Evolutionary conservation across 2,329 filamentous ascomycete genomes (phyloP).

Genomic region (Epichloe baconii): DNA sequence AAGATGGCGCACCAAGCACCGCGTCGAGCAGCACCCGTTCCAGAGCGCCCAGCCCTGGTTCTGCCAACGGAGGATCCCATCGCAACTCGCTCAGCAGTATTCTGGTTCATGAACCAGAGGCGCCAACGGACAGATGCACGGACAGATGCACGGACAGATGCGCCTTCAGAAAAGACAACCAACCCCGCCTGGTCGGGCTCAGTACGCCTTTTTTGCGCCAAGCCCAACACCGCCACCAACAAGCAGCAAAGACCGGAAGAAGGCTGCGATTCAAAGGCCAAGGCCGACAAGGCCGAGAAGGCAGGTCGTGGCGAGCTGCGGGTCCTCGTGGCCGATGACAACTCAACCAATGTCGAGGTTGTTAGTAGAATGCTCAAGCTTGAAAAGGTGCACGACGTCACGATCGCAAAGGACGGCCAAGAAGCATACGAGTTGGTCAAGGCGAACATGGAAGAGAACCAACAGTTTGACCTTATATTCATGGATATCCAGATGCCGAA

Average conservation of each 20-base stretch:
- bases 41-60: slow-evolving; percentile 32
- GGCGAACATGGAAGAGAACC: slow-evolving; percentile 59
- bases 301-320: slow-evolving; percentile 48
- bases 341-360: slow-evolving; percentile 44
- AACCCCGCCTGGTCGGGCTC: slow-evolving; percentile 70
- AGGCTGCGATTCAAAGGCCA: slow-evolving; percentile 51
- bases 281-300: slow-evolving; percentile 34
- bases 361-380: slow-evolving; percentile 56
- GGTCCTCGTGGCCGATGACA: slow-evolving; percentile 72
- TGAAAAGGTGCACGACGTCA: slow-evolving; percentile 75
- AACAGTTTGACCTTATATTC: slow-evolving; percentile 75
- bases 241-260: slow-evolving; percentile 40
- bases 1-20: slow-evolving; percentile 42
- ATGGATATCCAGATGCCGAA: slow-evolving; percentile 98
- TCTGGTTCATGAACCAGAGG: slow-evolving; percentile 8
- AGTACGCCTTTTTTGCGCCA: slow-evolving; percentile 68
- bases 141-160: neutral
- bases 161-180: slow-evolving; percentile 16
- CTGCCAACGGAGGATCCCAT: slow-evolving; percentile 25
- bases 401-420: slow-evolving; percentile 73
- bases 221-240: slow-evolving; percentile 21
- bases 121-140: slow-evolving; percentile 5
- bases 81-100: slow-evolving; percentile 16
- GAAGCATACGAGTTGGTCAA: slow-evolving; percentile 82
- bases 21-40: slow-evolving; percentile 41